Base-by-base conservation (phyloP, 768 basidiomycete species). In the Amyloporia xantha region DNA sequence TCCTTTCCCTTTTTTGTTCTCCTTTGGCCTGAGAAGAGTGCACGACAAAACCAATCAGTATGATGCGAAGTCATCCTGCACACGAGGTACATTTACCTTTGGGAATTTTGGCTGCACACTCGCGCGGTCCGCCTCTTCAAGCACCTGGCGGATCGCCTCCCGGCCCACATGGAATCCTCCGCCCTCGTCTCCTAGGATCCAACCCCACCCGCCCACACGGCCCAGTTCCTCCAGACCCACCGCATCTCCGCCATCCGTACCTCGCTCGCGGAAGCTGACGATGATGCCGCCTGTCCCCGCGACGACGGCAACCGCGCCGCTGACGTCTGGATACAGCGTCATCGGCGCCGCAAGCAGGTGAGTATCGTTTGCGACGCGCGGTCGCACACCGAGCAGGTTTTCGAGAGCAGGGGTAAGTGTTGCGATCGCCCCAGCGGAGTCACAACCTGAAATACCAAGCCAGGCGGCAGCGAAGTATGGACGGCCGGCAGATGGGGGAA, bases 141-240 rank as follows among this genome's bases (percentile, higher is more conserved):
- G 68, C 43, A 91, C 74, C 53, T 84, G 76, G 3, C 88, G 82
- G 17, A 91, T 60, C 0, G 88, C 75, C 59, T 87, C 86, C 33
- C 85, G 73, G 5, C 90, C 90, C 50, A 91, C 81, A 59, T 84
- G 76, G 57, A 78, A 91, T 11, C 89, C 89, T 19, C 86, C 81
- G 9, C 90, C 90, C 61, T 91, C 88, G 60, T 91, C 88, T 5
- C 88, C 86, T 9, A 90, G 70, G 17, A 90, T 80, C 84, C 86
- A 89, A 1, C 88, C 87, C 84, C 84, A 89, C 1, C 88, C 87
- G 2, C 88, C 87, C 26, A 78, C 73, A 5, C 88, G 75, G 1
- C 80, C 85, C 36, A 87, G 73, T 57, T 87, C 81, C 41, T 76
- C 61, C 17, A 86, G 69, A 17, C 53, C 51, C 6, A 67, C 68